These are phyloP conservation scores for Basipetospora sp. DNA, from an alignment of 2,329 filamentous ascomycete genomes.

Conservation along the genomic window DNA sequence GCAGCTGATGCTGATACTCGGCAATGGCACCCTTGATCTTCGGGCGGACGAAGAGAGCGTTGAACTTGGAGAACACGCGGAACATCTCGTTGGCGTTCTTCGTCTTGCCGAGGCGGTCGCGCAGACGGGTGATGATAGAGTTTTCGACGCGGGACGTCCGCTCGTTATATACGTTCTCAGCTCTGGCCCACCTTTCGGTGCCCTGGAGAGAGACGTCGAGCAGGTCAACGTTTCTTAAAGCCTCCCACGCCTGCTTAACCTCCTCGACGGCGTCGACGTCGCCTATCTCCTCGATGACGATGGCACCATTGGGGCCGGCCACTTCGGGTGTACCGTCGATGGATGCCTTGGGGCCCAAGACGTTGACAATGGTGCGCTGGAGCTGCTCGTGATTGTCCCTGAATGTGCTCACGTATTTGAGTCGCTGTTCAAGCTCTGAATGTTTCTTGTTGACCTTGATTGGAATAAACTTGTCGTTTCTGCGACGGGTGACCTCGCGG, in stretches of 20 bases:
- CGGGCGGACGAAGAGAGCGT: conserved; percentile 92
- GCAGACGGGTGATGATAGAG: conserved; percentile 86
- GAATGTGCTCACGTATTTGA: conserved; percentile 91
- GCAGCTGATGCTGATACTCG: conserved; percentile 94
- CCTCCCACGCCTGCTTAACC: conserved; percentile 85
- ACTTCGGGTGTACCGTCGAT: conserved; percentile 39
- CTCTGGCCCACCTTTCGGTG: conserved; percentile 81
- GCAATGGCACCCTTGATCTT: conserved; percentile 97
- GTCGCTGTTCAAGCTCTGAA: conserved; percentile 70
- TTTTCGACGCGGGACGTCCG: conserved; percentile 94
- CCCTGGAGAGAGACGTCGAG: conserved; percentile 83
- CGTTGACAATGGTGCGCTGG: conserved; percentile 87
- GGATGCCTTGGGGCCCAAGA: conserved; percentile 64
- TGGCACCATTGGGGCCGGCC: conserved; percentile 37
- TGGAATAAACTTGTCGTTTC: conserved; percentile 95
- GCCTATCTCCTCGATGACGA: conserved; percentile 83
- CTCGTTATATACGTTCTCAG: conserved; percentile 93
- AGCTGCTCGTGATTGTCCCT: conserved; percentile 95
- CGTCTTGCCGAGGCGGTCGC: conserved; percentile 83
- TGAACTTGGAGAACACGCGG: conserved; percentile 98
- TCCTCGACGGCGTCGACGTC: conserved; percentile 95
- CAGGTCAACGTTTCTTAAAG: conserved; percentile 85
- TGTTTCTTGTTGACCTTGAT: conserved; percentile 91
- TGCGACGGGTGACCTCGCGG: conserved; percentile 79
- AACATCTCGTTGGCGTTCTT: conserved; percentile 99